Conservation (phyloP, 1,284 basidiomycete genomes). For the Cerioporus squamosus region DNA sequence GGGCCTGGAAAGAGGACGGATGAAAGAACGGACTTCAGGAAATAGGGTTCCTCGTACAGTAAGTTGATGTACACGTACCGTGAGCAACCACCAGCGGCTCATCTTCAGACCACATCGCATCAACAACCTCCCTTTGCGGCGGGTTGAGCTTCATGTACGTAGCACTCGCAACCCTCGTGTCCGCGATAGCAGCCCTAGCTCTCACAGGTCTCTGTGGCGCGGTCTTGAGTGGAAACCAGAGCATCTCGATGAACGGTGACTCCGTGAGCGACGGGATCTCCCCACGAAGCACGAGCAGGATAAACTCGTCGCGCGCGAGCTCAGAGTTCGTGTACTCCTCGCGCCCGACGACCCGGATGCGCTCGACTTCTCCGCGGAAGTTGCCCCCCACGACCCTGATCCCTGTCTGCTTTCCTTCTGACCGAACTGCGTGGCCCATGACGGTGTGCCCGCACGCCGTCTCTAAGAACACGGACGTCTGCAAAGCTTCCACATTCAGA, state of each 20-base stretch:
- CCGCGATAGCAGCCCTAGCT: no score
- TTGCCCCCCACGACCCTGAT: neutral
- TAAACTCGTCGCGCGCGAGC: neutral
- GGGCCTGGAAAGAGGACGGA: conserved; percentile 11
- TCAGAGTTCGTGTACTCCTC: conserved; percentile 2
- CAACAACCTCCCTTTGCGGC: neutral
- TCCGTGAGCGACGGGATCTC: neutral
- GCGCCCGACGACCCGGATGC: conserved; percentile 7
- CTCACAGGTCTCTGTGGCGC: neutral
- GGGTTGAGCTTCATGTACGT: neutral
- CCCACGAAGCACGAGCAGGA: conserved; percentile 1
- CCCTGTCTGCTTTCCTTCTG: neutral
- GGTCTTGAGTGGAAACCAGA: neutral
- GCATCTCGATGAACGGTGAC: neutral
- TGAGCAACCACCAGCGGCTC: conserved; percentile 9
- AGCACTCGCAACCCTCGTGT: no score
- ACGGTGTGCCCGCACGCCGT: conserved; percentile 3
- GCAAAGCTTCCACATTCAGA: neutral
- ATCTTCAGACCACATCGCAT: conserved; percentile 1
- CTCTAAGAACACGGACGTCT: conserved; percentile 8
- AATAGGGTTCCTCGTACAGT: neutral
- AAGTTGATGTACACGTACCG: neutral
- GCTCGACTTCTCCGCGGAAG: neutral
- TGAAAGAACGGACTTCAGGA: no score
- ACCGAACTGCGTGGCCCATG: neutral